Evolutionary conservation across 108 stramenopile genomes (phyloP), one percentile per base, ranked within the genome.

Genomic region (Parietichytrium sp.): DNA sequence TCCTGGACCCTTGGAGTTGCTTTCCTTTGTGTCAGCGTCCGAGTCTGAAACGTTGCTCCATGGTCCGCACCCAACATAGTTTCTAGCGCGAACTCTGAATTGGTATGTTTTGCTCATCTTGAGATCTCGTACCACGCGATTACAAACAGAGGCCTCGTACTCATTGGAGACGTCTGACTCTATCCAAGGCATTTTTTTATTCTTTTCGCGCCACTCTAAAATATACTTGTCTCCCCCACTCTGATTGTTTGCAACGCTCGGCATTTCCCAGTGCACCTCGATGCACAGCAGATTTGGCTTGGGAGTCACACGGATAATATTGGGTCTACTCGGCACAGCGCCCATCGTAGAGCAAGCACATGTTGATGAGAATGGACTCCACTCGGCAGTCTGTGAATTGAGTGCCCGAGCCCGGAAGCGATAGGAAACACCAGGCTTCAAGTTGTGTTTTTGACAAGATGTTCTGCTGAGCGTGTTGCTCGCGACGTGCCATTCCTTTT

Each of bases 321-420:
- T 16, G 23, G 61, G 61, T 16, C 61, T 33, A 7, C 38, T 23
- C 23, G 61, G 61, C 10, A 72, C 61, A 25, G 61, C 61, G 12
- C 38, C 61, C 61, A 72, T 72, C 10, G 61, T 72, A 6, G 61
- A 72, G 0, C 38, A 33, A 6, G 61, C 45, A 8, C 36, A 33
- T 10, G 61, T 45, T 23, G 38, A 33, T 3, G 61, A 72, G 61
- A 72, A 72, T 7, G 61, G 61, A 45, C 61, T 72, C 61, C 61
- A 72, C 33, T 72, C 61, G 16, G 38, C 61, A 38, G 61, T 72
- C 33, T 72, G 61, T 15, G 61, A 16, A 20, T 33, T 45, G 15
- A 72, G 42, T 10, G 61, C 61, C 0, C 61, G 61, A 27, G 45
- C 45, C 38, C 61, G 61, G 45, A 72, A 72, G 8, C 42, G 33